Evolutionary conservation across 176 grass and related monocot species (phyloP), one percentile per base, ranked within the genome.

Genomic region (Pontederia crassipes): DNA sequence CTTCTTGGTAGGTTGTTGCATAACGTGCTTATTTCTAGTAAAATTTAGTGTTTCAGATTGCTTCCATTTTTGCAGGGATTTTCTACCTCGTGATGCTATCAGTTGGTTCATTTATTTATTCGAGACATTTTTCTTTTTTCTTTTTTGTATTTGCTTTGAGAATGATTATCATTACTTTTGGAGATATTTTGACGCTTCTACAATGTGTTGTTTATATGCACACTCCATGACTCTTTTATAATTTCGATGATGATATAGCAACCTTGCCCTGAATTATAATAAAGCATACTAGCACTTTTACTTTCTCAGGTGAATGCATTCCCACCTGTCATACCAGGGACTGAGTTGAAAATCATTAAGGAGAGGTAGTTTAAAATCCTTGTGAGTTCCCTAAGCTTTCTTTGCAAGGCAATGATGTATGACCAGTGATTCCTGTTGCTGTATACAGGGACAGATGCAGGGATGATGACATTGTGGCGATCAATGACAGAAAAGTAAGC

Each of bases 291-390:
- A 59, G 28, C 9, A n/a, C 32, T 7, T 71, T 18, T 28, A 72
- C 61, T 40, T 49, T n/a, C 3, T 28, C 66, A 89, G 86, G 68
- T 70, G 54, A 66, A 50, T 61, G 29, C 63, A 54, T 17, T 61
- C 45, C 66, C 57, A 75, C 54, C 28, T 58, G 45, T 60, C 27
- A 59, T 59, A 49, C 70, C 79, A 57, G 59, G 63, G 46, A 28
- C 18, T 45, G 81, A 76, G 67, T 61, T 81, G 11, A 69, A 12
- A 49, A 85, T 71, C 56, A 14, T 65, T 72, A 89, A 78, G 64
- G 78, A 81, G 59, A 85, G 81, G 86, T 89, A 77, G 46, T 48
- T 48, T 59, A 27, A 11, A 60, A 70, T 13, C 52, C 52, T 61
- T 15, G 18, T 57, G n/a, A 12, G 45, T 56, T 56, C 32, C 18